These are phyloP conservation scores for Chloranthus sessilifolius DNA, from an alignment of 164 flowering plant genomes.

Conservation along the genomic window DNA sequence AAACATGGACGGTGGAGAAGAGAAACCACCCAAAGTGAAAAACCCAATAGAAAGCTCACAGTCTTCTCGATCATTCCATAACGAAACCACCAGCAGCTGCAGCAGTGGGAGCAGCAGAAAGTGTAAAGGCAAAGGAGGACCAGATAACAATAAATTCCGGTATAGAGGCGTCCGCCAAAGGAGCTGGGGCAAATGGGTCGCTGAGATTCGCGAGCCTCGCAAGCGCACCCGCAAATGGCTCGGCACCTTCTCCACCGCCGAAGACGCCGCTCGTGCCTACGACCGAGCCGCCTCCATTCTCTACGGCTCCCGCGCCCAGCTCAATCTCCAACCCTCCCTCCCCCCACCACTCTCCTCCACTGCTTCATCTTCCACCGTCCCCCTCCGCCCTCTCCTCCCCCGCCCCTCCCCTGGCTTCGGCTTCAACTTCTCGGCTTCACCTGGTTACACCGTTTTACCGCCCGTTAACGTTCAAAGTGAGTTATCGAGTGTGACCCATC, in stretches of 20 bases:
- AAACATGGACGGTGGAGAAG: conserved; percentile 12
- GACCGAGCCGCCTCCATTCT: conserved; percentile 86
- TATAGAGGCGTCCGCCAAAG: conserved; percentile 88
- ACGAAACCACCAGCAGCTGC: conserved; percentile 1
- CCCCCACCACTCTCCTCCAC: conserved; percentile 17
- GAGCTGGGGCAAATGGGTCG: conserved; percentile 98
- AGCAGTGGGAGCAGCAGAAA: conserved; percentile 20
- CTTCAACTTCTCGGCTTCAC: conserved; percentile 17
- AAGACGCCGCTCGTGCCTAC: conserved; percentile 93
- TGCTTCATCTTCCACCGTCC: conserved; percentile 28
- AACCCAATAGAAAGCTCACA: background rate
- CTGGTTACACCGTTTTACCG: conserved; percentile 7
- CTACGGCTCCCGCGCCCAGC: conserved; percentile 86
- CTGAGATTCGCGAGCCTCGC: conserved; percentile 93
- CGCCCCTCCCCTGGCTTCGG: conserved; percentile 42
- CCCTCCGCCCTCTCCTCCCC: conserved; percentile 63
- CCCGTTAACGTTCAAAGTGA: background rate
- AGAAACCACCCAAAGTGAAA: conserved; percentile 1
- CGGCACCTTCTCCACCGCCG: conserved; percentile 91
- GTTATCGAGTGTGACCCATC: background rate
- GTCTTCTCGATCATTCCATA: background rate
- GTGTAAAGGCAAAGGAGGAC: conserved; percentile 81
- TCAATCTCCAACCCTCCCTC: conserved; percentile 62
- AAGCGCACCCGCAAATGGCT: conserved; percentile 84
- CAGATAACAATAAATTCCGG: conserved; percentile 78